A percentile compares a stretch with the other conserved stretches of the same genome.
Conservation (phyloP, 2,329 filamentous ascomycete species). For the Neodidymelliopsis sp. region DNA sequence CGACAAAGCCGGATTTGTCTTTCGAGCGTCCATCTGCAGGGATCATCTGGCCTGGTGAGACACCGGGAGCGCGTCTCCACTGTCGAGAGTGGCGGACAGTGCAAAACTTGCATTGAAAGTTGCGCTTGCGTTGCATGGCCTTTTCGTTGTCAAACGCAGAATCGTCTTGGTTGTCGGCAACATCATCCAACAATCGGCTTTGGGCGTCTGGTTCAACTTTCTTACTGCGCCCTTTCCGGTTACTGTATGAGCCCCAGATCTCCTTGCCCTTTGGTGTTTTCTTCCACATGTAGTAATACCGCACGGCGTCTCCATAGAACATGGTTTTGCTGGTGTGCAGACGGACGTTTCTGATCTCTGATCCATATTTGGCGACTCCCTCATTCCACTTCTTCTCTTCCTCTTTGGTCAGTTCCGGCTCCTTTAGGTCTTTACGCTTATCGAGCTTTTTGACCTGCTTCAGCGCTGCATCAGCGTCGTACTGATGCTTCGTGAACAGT, state of each 20-base stretch:
- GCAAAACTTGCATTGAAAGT: slow-evolving; percentile 95
- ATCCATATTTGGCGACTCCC: slow-evolving; percentile 86
- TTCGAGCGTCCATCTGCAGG: slow-evolving; percentile 74
- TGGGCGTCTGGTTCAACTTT: slow-evolving; percentile 63
- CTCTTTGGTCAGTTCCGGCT: slow-evolving; percentile 78
- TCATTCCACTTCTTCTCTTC: slow-evolving; percentile 94
- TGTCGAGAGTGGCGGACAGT: slow-evolving; percentile 79
- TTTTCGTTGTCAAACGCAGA: slow-evolving; percentile 95
- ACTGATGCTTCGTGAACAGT: slow-evolving; percentile 74
- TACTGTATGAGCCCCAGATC: slow-evolving; percentile 88
- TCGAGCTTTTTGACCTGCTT: slow-evolving; percentile 73
- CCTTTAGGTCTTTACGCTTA: slow-evolving; percentile 75
- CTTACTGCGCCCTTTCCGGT: slow-evolving; percentile 89
- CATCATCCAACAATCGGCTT: slow-evolving; percentile 85
- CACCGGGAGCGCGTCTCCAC: slow-evolving; percentile 88
- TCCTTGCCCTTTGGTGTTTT: slow-evolving; percentile 85
- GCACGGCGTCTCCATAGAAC: slow-evolving; percentile 79
- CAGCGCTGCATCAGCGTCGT: slow-evolving; percentile 74
- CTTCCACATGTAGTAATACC: slow-evolving; percentile 98
- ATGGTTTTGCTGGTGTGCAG: slow-evolving; percentile 82
- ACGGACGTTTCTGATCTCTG: slow-evolving; percentile 83
- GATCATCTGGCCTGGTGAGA: slow-evolving; percentile 73
- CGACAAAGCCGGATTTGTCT: slow-evolving; percentile 77
- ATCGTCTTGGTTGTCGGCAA: slow-evolving; percentile 91
- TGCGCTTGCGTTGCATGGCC: slow-evolving; percentile 77